Conservation (phyloP, 305 asterid genomes). For the Solanum aculeatissimum region DNA sequence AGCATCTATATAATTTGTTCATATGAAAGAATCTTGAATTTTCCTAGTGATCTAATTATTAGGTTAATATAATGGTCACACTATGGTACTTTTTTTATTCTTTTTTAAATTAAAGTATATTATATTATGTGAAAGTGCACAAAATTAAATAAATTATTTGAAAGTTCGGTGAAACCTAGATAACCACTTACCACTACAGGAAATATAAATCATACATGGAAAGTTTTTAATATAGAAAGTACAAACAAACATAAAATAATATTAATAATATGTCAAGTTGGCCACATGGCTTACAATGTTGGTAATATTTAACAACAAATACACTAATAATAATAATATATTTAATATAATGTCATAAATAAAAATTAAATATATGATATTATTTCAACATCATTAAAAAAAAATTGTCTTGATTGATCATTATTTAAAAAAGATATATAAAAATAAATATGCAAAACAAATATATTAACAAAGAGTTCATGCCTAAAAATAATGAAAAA, state of each 20-base stretch:
- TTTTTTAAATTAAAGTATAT: not conserved
- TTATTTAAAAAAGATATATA: not conserved
- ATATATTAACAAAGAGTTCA: not conserved
- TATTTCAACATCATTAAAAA: not conserved
- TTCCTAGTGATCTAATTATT: not conserved
- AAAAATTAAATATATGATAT: too few relatives aligned
- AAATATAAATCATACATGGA: not conserved
- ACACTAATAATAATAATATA: too few relatives aligned
- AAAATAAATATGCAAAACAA: not conserved
- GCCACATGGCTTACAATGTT: not conserved
- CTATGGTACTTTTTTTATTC: not conserved
- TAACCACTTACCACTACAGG: not conserved
- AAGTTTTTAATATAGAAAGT: not conserved
- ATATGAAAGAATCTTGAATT: not conserved
- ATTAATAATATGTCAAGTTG: not conserved
- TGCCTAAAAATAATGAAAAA: not conserved
- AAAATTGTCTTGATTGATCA: not conserved
- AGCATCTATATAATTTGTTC: not conserved
- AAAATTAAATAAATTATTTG: not conserved
- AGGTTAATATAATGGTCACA: not conserved
- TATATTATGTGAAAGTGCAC: not conserved
- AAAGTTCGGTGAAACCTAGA: not conserved
- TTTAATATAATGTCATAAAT: too few relatives aligned
- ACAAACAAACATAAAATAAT: not conserved
- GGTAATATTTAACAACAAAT: not conserved